These are phyloP conservation scores for Schizophyllum commune DNA, from an alignment of 1,284 basidiomycete species.

Conservation along the genomic window DNA sequence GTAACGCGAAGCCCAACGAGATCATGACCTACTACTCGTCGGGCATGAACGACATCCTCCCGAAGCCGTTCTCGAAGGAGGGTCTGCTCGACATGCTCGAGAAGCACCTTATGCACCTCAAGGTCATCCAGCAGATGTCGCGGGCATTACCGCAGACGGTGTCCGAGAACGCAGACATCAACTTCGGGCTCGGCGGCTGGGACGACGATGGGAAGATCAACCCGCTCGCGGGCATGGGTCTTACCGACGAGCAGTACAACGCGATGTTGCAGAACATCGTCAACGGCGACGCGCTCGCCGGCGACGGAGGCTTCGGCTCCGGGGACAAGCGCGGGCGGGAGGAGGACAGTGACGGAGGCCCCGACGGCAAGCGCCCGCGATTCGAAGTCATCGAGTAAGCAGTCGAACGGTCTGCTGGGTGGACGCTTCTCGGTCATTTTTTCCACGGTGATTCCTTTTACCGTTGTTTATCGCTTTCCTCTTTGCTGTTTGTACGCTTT, in stretches of 20 bases:
- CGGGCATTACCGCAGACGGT: slow-evolving; percentile 1
- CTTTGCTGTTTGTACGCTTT: neutral
- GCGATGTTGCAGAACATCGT: slow-evolving; percentile 61
- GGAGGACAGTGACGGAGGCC: slow-evolving; percentile 33
- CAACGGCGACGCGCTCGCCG: slow-evolving; percentile 45
- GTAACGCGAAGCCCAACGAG: slow-evolving; percentile 86
- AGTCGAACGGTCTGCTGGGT: neutral
- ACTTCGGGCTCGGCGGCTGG: slow-evolving; percentile 14
- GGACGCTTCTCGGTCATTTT: neutral
- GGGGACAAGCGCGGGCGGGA: slow-evolving; percentile 21
- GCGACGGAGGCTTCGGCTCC: slow-evolving; percentile 23
- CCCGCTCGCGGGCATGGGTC: slow-evolving; percentile 66
- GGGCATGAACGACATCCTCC: slow-evolving; percentile 96
- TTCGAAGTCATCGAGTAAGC: slow-evolving; percentile 60
- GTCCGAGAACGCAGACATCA: slow-evolving; percentile 10
- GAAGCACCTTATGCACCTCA: slow-evolving; percentile 93
- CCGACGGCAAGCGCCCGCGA: slow-evolving; percentile 53
- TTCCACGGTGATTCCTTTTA: neutral
- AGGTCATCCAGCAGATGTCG: slow-evolving; percentile 80
- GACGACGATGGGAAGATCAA: slow-evolving; percentile 52
- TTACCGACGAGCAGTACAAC: slow-evolving; percentile 71
- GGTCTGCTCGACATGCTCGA: slow-evolving; percentile 89
- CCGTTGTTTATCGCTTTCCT: neutral
- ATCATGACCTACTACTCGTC: slow-evolving; percentile 89
- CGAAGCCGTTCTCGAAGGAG: slow-evolving; percentile 95